Percentiles rank a stretch among this genome's conserved stretches.
Evolutionary conservation across 2,329 filamentous ascomycete genomes (phyloP).

Genomic region (Emmonsia crescens): DNA sequence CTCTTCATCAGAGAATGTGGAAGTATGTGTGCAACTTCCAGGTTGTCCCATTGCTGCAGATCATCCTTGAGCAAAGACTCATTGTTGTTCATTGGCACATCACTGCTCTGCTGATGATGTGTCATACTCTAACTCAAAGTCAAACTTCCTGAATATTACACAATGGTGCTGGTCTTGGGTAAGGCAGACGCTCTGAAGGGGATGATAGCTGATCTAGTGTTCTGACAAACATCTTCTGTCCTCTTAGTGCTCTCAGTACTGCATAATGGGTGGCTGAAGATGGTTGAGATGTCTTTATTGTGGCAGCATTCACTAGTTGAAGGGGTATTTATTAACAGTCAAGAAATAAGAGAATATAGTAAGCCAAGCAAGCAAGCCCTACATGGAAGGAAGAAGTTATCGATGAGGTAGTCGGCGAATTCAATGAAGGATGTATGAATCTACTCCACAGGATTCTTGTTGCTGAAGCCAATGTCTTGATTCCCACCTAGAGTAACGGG

Average conservation of each 20-base stretch:
- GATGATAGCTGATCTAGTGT: conserved; percentile 9
- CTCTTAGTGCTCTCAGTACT: conserved; percentile 5
- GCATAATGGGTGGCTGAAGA: conserved; percentile 9
- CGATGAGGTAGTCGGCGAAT: conserved; percentile 11
- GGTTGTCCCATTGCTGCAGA: conserved; percentile 1
- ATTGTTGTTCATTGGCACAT: too few relatives aligned
- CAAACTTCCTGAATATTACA: conserved; percentile 12
- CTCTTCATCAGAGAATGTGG: conserved; percentile 12
- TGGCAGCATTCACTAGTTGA: conserved; percentile 11
- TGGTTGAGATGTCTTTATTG: conserved; percentile 9
- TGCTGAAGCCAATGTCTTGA: not conserved
- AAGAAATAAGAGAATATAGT: not conserved
- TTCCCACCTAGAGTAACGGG: not conserved
- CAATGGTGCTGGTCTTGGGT: conserved; percentile 13
- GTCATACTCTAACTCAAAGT: too few relatives aligned
- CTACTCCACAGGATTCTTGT: not conserved
- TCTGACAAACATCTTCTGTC: conserved; percentile 2
- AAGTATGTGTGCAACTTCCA: conserved; percentile 14
- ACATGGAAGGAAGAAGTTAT: conserved; percentile 13
- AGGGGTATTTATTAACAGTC: not conserved
- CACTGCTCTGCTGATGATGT: too few relatives aligned
- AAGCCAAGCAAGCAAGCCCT: not conserved
- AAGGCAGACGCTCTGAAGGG: conserved; percentile 10
- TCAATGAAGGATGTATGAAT: not conserved
- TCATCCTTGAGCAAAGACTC: conserved; percentile 5